Conservation (phyloP, 2,329 filamentous ascomycete genomes). For the Colletotrichum tropicicola region DNA sequence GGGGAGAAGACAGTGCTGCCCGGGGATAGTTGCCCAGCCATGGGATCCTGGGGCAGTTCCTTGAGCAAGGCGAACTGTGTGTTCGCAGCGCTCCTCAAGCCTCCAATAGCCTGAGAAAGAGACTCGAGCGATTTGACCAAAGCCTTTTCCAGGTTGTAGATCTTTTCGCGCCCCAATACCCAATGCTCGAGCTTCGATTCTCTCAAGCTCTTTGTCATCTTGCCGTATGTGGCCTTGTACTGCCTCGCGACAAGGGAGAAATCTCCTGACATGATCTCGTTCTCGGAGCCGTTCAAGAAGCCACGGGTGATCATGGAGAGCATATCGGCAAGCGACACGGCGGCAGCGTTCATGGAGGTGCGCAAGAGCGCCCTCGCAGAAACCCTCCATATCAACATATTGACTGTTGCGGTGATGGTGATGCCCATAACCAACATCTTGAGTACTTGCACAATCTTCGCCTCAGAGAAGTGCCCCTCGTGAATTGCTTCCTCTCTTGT, state of each 20-base stretch:
- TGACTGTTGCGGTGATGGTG: slow-evolving; percentile 75
- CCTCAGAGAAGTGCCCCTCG: slow-evolving; percentile 80
- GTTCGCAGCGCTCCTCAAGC: slow-evolving; percentile 85
- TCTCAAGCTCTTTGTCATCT: slow-evolving; percentile 79
- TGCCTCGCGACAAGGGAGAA: slow-evolving; percentile 69
- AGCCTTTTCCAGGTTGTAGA: slow-evolving; percentile 81
- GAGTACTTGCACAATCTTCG: slow-evolving; percentile 82
- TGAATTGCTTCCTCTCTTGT: slow-evolving; percentile 93
- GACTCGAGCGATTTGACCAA: slow-evolving; percentile 87
- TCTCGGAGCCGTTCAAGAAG: slow-evolving; percentile 84
- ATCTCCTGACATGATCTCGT: slow-evolving; percentile 74
- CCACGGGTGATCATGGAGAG: slow-evolving; percentile 82
- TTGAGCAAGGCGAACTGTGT: slow-evolving; percentile 88
- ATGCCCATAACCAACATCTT: slow-evolving; percentile 88
- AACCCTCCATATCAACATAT: slow-evolving; percentile 79
- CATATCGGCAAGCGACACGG: slow-evolving; percentile 81
- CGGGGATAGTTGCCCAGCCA: slow-evolving; percentile 42
- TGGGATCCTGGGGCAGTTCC: slow-evolving; percentile 57
- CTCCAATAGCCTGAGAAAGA: slow-evolving; percentile 88
- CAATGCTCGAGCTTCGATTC: slow-evolving; percentile 94
- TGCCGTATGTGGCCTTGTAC: slow-evolving; percentile 74
- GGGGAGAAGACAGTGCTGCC: slow-evolving; percentile 40
- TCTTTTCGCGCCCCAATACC: slow-evolving; percentile 78
- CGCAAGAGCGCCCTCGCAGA: slow-evolving; percentile 80
- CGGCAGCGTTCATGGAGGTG: slow-evolving; percentile 76